phyloP scores from a whole-genome alignment of 306 rosid genomes.

The Fagus crenata region DNA sequence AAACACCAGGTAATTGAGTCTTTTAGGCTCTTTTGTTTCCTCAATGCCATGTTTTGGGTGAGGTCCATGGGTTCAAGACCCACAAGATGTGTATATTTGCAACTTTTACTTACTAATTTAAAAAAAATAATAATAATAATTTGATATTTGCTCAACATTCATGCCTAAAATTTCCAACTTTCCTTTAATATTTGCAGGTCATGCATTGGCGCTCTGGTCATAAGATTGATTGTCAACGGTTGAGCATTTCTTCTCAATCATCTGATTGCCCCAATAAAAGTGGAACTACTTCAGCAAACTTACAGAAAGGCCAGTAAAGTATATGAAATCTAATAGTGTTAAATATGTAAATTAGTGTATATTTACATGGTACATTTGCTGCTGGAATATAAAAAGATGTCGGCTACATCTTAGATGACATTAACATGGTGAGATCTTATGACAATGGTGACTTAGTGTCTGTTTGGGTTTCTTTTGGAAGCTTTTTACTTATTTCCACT shows the following conservation, averaged over 20 bases:
- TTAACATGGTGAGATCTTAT: not conserved
- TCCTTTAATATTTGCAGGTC: conserved; percentile 39
- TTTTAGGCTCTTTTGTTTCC: not conserved
- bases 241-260: conserved; percentile 44
- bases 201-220: conserved; percentile 72
- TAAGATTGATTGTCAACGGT: conserved; percentile 58
- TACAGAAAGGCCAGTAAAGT: conserved; percentile 48
- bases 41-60: not conserved
- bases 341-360: not conserved
- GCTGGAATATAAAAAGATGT: not conserved
- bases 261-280: conserved; percentile 25
- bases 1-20: conserved; percentile 63
- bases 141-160: not conserved
- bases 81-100: not conserved
- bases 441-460: not conserved
- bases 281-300: conserved; percentile 23
- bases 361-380: not conserved
- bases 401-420: conserved; percentile 9
- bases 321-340: conserved; percentile 4
- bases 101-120: too few species aligned
- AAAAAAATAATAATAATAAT: not conserved
- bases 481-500: too few species aligned
- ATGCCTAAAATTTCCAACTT: not conserved
- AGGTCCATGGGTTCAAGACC: not conserved
- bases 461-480: too few species aligned